These are phyloP conservation scores for Phaeosphaeriaceae sp. DNA, from an alignment of 2,329 filamentous ascomycete genomes.

Conservation along the genomic window DNA sequence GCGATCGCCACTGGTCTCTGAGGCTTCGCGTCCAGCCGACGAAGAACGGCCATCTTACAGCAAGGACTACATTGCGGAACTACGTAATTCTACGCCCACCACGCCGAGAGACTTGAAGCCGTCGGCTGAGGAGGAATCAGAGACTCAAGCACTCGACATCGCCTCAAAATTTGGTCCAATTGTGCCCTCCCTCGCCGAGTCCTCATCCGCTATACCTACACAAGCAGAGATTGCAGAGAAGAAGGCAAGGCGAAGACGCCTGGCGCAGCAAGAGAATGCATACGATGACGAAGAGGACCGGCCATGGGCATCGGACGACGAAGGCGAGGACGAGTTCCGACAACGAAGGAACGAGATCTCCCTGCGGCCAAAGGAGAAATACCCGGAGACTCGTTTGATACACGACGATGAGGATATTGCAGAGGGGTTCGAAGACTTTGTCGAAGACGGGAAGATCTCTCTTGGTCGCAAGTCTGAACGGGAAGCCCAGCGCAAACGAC, in stretches of 20 bases:
- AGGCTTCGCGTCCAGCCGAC: constrained; percentile 61
- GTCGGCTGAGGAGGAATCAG: constrained; percentile 50
- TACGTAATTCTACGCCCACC: constrained; percentile 84
- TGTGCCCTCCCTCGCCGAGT: constrained; percentile 44
- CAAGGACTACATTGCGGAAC: constrained; percentile 83
- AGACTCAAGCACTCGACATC: constrained; percentile 55
- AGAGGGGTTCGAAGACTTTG: constrained; percentile 92
- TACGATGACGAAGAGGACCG: constrained; percentile 59
- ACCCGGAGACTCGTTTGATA: constrained; percentile 73
- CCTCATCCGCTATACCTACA: constrained; percentile 69
- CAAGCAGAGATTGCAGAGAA: constrained; percentile 88
- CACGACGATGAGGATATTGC: constrained; percentile 90
- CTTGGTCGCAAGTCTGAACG: constrained; percentile 80
- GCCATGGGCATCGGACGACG: constrained; percentile 50
- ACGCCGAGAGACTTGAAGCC: constrained; percentile 71
- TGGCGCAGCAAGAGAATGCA: constrained; percentile 73
- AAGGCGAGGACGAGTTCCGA: constrained; percentile 49
- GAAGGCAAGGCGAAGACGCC: constrained; percentile 83
- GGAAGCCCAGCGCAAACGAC: constrained; percentile 69
- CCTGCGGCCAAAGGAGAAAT: constrained; percentile 65
- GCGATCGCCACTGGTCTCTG: constrained; percentile 55
- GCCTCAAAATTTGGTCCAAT: constrained; percentile 63
- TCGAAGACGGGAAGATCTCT: constrained; percentile 81
- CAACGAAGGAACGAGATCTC: constrained; percentile 53
- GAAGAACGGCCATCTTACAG: constrained; percentile 81